These are phyloP conservation scores for Panellus pusillus DNA, from an alignment of 768 basidiomycete species.

Conservation along the genomic window DNA sequence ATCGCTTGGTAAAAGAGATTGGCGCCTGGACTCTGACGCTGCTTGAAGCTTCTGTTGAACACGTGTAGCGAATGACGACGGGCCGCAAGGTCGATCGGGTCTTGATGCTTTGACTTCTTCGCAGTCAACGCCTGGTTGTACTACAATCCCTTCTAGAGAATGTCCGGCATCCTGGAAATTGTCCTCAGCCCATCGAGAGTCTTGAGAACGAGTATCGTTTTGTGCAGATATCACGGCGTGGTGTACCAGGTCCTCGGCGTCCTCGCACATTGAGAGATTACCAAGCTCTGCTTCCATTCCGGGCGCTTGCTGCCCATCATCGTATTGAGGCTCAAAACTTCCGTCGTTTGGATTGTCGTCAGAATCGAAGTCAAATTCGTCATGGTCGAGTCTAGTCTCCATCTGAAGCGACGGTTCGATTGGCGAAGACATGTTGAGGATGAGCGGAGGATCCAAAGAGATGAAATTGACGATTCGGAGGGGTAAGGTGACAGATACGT, in stretches of 20 bases:
- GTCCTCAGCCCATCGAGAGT: neutral
- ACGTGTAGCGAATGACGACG: constrained; percentile 43
- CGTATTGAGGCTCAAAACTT: neutral
- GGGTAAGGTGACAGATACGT: constrained; percentile 71
- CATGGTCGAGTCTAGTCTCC: neutral
- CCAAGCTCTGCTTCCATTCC: constrained; percentile 15
- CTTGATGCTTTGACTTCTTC: constrained; percentile 12
- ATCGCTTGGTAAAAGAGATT: neutral
- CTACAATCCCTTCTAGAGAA: neutral
- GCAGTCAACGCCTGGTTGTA: neutral
- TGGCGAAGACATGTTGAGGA: constrained; percentile 11
- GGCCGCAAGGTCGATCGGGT: constrained; percentile 27
- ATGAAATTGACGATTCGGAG: constrained; percentile 79
- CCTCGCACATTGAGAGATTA: constrained; percentile 31
- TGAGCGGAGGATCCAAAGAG: constrained; percentile 82
- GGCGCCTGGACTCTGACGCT: constrained; percentile 2
- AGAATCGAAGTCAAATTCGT: neutral
- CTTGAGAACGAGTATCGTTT: constrained; percentile 18
- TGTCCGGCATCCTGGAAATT: neutral
- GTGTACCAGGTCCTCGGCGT: constrained; percentile 37
- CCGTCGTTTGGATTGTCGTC: constrained; percentile 2
- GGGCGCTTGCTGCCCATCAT: neutral
- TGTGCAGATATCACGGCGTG: constrained; percentile 32
- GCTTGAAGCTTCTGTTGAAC: constrained; percentile 42
- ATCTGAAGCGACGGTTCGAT: neutral